Conservation (phyloP, 495 filamentous ascomycete species). For the Aspergillus mulundensis region DNA sequence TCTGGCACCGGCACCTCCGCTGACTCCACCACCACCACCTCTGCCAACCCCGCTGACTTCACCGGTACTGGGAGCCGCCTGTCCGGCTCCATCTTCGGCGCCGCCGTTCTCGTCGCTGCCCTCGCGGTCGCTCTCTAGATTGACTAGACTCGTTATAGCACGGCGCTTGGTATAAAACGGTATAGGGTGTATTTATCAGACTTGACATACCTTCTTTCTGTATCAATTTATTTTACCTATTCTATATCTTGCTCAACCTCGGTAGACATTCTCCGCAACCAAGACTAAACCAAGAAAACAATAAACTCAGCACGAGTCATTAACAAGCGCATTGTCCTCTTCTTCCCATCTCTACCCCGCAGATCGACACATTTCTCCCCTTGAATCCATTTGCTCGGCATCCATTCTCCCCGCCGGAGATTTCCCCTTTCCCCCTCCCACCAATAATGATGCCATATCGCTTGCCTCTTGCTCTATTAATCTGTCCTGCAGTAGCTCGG, state of each 20-base stretch:
- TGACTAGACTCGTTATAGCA: background rate
- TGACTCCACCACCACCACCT: slow-evolving; percentile 10
- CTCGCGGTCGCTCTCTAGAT: slow-evolving; percentile 18
- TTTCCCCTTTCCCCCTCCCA: slow-evolving; percentile 5
- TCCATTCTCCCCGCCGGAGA: slow-evolving; percentile 5
- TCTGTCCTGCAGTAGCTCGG: background rate
- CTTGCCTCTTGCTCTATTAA: background rate
- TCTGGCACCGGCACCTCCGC: slow-evolving; percentile 14
- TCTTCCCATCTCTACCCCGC: too few relatives aligned
- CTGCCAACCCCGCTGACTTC: slow-evolving; percentile 19
- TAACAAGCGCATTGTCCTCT: too few relatives aligned
- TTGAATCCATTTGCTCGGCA: background rate
- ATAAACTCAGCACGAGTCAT: too few relatives aligned
- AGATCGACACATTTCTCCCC: background rate
- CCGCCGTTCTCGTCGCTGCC: slow-evolving; percentile 30
- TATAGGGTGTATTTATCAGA: background rate
- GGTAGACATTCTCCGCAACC: background rate
- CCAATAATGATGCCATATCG: background rate
- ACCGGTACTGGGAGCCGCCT: slow-evolving; percentile 26
- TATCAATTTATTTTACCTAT: background rate
- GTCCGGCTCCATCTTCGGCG: slow-evolving; percentile 31
- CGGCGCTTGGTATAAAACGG: background rate
- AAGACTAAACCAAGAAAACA: too few relatives aligned
- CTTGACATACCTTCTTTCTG: background rate
- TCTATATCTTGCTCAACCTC: background rate